phyloP scores from a whole-genome alignment of 306 rosid genomes.

The Herpetospermum pedunculosum region DNA sequence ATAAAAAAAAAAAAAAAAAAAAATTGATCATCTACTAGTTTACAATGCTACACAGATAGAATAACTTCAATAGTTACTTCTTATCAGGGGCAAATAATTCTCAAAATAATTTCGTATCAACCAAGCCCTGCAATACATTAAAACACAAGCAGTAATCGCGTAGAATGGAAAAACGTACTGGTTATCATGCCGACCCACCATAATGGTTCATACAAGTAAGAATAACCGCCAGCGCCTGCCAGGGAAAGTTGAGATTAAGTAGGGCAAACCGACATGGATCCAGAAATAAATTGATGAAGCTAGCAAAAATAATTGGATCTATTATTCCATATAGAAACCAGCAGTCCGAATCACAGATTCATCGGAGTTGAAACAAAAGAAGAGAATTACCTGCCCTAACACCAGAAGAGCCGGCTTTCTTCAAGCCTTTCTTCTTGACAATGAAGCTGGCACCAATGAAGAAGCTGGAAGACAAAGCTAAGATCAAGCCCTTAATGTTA shows the following conservation, averaged over 20 bases:
- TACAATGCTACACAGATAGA: neutral
- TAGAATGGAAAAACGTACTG: conserved; percentile 25
- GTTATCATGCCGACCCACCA: conserved; percentile 66
- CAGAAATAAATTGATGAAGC: neutral
- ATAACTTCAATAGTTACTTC: neutral
- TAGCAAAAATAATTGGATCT: neutral
- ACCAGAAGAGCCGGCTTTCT: conserved; percentile 18
- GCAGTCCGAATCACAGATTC: neutral
- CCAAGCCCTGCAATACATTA: neutral
- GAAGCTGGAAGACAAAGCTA: conserved; percentile 19
- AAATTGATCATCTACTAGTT: neutral
- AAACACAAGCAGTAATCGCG: neutral
- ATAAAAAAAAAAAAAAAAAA: too few relatives aligned
- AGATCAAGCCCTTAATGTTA: conserved; percentile 17
- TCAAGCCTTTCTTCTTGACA: conserved; percentile 23
- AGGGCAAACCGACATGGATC: neutral
- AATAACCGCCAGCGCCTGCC: conserved; percentile 53
- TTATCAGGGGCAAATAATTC: neutral
- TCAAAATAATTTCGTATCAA: neutral
- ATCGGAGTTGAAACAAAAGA: neutral
- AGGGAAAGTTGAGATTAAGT: neutral
- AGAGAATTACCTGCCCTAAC: conserved; percentile 16
- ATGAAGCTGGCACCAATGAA: conserved; percentile 27
- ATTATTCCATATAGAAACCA: neutral
- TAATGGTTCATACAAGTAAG: conserved; percentile 42